Base-by-base conservation (phyloP, 139 green algal genomes). In the Chlamydomonas applanata region DNA sequence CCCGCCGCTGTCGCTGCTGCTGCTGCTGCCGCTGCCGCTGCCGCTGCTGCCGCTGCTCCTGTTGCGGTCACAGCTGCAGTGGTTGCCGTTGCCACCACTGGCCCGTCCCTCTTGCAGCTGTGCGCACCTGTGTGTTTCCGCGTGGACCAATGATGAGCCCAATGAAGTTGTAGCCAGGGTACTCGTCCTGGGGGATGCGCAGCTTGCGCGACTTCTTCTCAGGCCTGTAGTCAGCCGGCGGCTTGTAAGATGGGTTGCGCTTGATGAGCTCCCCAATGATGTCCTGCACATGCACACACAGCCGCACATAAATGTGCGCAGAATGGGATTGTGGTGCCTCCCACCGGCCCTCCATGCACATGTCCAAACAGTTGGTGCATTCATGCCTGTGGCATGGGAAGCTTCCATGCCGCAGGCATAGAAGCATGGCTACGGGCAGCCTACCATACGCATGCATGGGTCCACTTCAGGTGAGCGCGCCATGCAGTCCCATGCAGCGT, bases 141-240 rank as follows among this genome's bases (percentile, higher is more conserved):
- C 94, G 88, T 25, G 94, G 94, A 4, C 94, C 94, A 20, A 98
- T 97, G 88, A 98, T 97, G 17, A 98, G 85, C 5, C 94, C 94
- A 70, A 98, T 96, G 80, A 98, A 98, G 79, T 98, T 98, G 88
- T 95, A 97, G 65, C 86, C 92, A 85, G 94, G 82, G 79, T 92
- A 95, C 33, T 97, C 88, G 19, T 94, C 91, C 45, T 92, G 66
- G 0, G 94, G 94, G 34, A 98, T 96, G 76, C 83, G 94, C 44
- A 98, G 86, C 80, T 96, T 97, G 20, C 83, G 79, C 34, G 76
- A 84, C 79, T 93, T 93, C 82, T 96, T 95, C 54, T 89, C 75
- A 2, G 91, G 89, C 52, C 88, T 77, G 73, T 89, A 94, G 79
- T 95, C 93, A 34, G 87, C n/a, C 0, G 94, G 94, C 3, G 94